Evolutionary conservation across 441 rosid genomes (phyloP).

Genomic region (Euphorbia schlechtendalii): DNA sequence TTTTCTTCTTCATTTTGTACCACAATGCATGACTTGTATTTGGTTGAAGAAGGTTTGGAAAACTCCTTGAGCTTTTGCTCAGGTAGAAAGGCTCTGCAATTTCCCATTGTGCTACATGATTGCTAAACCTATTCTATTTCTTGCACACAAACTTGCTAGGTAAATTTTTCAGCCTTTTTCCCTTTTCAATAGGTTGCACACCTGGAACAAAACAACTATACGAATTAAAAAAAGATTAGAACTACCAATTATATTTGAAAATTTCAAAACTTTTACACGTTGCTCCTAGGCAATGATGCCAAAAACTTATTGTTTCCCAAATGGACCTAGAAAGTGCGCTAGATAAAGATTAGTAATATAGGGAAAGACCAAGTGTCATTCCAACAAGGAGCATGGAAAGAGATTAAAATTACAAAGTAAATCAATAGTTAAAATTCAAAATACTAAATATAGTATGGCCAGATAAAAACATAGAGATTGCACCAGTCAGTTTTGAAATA

Average conservation of each 20-base stretch:
- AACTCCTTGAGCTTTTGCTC: neutral
- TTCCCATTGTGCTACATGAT: neutral
- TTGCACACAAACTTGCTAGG: neutral
- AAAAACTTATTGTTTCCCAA: neutral
- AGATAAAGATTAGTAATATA: neutral
- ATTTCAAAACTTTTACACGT: neutral
- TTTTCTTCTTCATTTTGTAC: neutral
- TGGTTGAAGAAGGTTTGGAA: neutral
- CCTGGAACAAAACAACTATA: neutral
- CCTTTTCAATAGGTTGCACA: neutral
- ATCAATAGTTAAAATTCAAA: neutral
- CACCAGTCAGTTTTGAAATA: too few species aligned
- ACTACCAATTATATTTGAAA: neutral
- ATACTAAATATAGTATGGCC: too few species aligned
- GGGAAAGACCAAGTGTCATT: neutral
- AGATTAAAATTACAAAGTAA: neutral
- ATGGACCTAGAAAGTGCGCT: neutral
- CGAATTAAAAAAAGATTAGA: too few species aligned
- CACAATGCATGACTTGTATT: neutral
- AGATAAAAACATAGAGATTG: too few species aligned
- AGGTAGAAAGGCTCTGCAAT: neutral
- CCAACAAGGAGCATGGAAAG: neutral
- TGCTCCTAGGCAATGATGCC: neutral
- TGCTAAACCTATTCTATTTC: neutral
- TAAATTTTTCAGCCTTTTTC: neutral